Evolutionary conservation across 257 asterid genomes (phyloP), one percentile per base, ranked within the genome.

Genomic region (Hygrophila difformis): DNA sequence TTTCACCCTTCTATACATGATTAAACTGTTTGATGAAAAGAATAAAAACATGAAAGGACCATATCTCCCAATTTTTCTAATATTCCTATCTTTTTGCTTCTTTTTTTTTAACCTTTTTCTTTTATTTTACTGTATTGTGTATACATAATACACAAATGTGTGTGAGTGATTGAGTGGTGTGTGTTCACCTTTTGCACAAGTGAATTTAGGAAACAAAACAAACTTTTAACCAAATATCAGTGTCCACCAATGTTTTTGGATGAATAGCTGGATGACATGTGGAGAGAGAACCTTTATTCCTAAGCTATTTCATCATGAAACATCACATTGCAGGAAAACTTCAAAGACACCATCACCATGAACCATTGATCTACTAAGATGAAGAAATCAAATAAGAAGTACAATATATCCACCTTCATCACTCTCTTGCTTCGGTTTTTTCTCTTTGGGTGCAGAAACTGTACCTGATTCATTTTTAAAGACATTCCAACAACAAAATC

Each of bases 391-490:
- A 9, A 33, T 33, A 33, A 44, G 55, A 51, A 45, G 50, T 59
- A 44, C 37, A 36, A 51, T 41, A 58, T 47, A 18, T 12, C 56
- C 43, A 87, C 97, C 94, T 77, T 80, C 82, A 66, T 64, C 84
- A 56, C 58, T 73, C 64, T 62, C 89, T 62, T 66, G 70, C 64
- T 80, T 87, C 68, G 18, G 76, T 50, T 55, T 66, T 75, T 82
- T 86, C 47, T 59, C 86, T 70, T 81, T 78, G 1, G 84, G 70
- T 15, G 72, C 51, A 60, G 86, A 46, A 42, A 53, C 67, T 34
- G 76, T 14, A 60, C 60, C 66, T 57, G 70, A 5, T 33, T 6
- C 8, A 33, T 5, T 2, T n/a, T 10, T 10, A 33, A 33, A 33
- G 12, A 33, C 37, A 33, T 33, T 33, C 17, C 50, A 56, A 41